phyloP scores from a whole-genome alignment of 2,329 filamentous ascomycete genomes.

The Calonectria leucothoes region DNA sequence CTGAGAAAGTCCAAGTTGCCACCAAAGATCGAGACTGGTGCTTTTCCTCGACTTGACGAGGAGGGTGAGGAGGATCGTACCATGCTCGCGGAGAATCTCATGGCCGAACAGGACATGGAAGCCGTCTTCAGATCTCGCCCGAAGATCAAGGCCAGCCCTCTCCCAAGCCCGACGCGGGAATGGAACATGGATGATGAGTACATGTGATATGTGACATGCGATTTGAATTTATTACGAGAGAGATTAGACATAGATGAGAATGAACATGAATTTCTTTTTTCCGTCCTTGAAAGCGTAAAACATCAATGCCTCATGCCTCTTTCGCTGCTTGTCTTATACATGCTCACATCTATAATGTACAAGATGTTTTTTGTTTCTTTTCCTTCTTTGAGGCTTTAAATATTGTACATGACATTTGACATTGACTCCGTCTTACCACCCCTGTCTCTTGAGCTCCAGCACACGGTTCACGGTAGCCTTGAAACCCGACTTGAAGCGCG shows the following conservation, averaged over 20 bases:
- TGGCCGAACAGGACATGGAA: constrained; percentile 80
- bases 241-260: constrained; percentile 14
- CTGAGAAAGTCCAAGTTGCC: constrained; percentile 57
- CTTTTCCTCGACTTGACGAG: constrained; percentile 51
- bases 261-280: not conserved
- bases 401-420: constrained; percentile 30
- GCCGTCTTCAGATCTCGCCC: constrained; percentile 89
- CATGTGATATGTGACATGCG: constrained; percentile 34
- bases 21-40: constrained; percentile 53
- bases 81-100: constrained; percentile 75
- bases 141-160: constrained; percentile 81
- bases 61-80: constrained; percentile 61
- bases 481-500: constrained; percentile 77
- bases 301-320: not conserved
- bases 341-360: constrained; percentile 43
- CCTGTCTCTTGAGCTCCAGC: constrained; percentile 77
- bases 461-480: constrained; percentile 72
- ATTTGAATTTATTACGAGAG: constrained; percentile 15
- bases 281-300: not conserved
- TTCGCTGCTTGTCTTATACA: constrained; percentile 32
- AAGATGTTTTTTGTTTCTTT: constrained; percentile 28
- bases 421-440: constrained; percentile 68
- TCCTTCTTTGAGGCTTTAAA: not conserved
- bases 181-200: constrained; percentile 42
- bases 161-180: constrained; percentile 60